Evolutionary conservation across 768 basidiomycete genomes (phyloP), one percentile per base, ranked within the genome.

Genomic region (Tephrocybe rancida): DNA sequence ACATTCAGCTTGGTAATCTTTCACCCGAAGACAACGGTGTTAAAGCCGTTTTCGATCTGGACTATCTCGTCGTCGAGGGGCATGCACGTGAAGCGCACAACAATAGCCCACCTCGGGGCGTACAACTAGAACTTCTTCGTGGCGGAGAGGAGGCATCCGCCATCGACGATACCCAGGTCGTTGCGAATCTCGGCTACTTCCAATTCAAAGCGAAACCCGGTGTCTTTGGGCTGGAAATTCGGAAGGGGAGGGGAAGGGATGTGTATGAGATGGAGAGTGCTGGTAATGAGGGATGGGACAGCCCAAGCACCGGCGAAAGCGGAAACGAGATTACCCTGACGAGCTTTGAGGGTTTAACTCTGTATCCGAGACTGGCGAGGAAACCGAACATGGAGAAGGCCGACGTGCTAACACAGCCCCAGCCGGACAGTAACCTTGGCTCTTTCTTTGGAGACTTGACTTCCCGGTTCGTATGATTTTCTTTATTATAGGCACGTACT

Each of bases 141-240:
- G 67, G 72, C 24, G 54, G 54, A 27, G 22, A 52, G n/a, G 74
- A 78, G 54, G 62, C 66, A 18, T 63, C 62, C 1, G 71, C 79
- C 4, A 75, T 95, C 13, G 92, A 90, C 6, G 95, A 97, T 61
- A 98, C 97, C 0, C 89, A 86, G 53, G 87, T 98, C 34, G 92
- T 97, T 50, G 93, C 90, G 4, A 99, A 98, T 66, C 75, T 98
- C 5, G 97, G 97, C 1, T 99, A 99, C 69, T 73, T 98, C 50
- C 97, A 99, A 66, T 95, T 98, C 75, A 94, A 93, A 67, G 88
- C 91, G 1, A 89, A 82, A 49, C 97, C 97, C 0, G 97, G 97
- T 1, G 85, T 91, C 0, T 95, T 89, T 74, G 75, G 79, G 42
- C 76, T 98, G 0, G 85, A 87, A 59, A 94, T 98, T 48, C 82